Evolutionary conservation across 208 protist species (phyloP).

Genomic region (Trypanosoma platydactyli): DNA sequence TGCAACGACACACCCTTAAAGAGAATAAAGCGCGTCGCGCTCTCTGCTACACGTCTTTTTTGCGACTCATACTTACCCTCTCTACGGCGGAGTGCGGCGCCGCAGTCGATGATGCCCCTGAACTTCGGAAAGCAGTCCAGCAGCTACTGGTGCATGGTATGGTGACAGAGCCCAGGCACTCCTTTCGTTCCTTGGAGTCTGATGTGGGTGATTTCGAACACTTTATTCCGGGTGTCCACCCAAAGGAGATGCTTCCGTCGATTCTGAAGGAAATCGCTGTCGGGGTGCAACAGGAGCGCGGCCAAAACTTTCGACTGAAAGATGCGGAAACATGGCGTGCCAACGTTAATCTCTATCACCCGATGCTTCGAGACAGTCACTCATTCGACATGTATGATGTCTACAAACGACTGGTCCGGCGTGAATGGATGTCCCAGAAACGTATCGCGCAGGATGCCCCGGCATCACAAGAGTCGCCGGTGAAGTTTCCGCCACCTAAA

Average conservation of each 20-base stretch:
- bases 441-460: not conserved
- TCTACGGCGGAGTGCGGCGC: conserved; percentile 3
- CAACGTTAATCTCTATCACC: conserved; percentile 54
- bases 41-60: conserved; percentile 32
- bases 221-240: not conserved
- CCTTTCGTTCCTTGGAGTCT: conserved; percentile 5
- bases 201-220: conserved; percentile 3
- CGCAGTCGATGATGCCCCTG: conserved; percentile 2
- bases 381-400: conserved; percentile 33
- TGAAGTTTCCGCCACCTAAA: conserved; percentile 21
- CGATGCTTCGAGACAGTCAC: conserved; percentile 33
- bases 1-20: conserved; percentile 39
- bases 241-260: conserved; percentile 6
- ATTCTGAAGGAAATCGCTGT: conserved; percentile 48
- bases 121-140: conserved; percentile 9
- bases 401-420: conserved; percentile 31
- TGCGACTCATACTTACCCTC: conserved; percentile 71
- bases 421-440: conserved; percentile 14
- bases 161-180: conserved; percentile 3
- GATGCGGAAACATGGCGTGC: conserved; percentile 42
- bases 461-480: not conserved
- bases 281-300: conserved; percentile 23
- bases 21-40: not conserved
- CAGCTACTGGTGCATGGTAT: conserved; percentile 14
- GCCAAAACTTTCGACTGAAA: conserved; percentile 51